Conservation (phyloP, 2,329 filamentous ascomycete genomes). For the Calonectria pteridis region DNA sequence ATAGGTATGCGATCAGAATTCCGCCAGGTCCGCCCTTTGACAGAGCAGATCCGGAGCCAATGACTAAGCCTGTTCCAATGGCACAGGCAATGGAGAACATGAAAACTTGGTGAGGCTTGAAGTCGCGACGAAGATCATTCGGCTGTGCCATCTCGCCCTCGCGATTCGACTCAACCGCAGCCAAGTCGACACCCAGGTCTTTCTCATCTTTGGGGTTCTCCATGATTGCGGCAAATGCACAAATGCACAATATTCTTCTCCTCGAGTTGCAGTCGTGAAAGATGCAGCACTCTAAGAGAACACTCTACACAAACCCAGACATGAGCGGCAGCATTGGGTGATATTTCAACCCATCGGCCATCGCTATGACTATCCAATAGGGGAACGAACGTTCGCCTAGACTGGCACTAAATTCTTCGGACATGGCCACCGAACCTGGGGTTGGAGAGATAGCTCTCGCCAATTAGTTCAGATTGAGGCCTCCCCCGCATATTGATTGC, state of each 20-base stretch:
- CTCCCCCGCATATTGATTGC: background rate
- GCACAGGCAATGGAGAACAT: constrained; percentile 56
- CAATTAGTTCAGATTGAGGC: background rate
- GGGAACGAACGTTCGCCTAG: background rate
- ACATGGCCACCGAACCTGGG: background rate
- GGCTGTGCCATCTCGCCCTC: background rate
- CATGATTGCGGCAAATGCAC: background rate
- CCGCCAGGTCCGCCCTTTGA: constrained; percentile 59
- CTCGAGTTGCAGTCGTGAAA: background rate
- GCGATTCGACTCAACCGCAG: background rate
- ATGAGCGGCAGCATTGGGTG: background rate
- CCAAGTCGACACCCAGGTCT: background rate
- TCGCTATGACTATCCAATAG: background rate
- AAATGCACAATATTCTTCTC: background rate
- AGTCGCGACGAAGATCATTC: constrained; percentile 31
- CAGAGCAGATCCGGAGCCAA: constrained; percentile 64
- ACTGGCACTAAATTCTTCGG: background rate
- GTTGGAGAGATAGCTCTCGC: background rate
- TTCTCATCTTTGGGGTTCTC: background rate
- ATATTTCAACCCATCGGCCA: background rate
- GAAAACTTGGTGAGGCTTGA: constrained; percentile 47
- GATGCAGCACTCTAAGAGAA: too few relatives aligned
- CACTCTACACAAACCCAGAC: background rate
- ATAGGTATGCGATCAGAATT: constrained; percentile 54
- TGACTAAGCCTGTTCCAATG: constrained; percentile 59